Evolutionary conservation across 257 asterid genomes (phyloP).

Genomic region (Nicotiana tomentosiformis): DNA sequence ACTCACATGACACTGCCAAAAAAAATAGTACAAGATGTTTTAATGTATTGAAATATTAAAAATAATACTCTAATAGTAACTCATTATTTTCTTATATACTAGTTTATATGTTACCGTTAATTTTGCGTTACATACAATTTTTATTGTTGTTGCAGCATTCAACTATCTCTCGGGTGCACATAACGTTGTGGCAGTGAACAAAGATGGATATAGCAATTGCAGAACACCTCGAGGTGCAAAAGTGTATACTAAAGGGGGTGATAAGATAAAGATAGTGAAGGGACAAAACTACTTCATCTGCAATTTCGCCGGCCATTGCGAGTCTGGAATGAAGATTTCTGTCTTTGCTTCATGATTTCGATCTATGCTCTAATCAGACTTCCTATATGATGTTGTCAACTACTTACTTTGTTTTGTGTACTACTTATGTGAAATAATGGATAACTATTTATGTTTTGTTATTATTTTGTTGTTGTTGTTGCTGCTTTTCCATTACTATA

Average conservation of each 20-base stretch:
- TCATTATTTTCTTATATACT: too few relatives aligned
- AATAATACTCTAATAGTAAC: too few relatives aligned
- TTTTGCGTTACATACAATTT: too few relatives aligned
- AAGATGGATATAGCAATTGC: constrained; percentile 16
- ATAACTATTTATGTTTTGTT: too few relatives aligned
- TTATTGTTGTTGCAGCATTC: constrained; percentile 22
- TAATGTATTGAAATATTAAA: not conserved
- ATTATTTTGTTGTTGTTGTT: too few relatives aligned
- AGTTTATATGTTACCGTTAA: too few relatives aligned
- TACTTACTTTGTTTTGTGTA: too few relatives aligned
- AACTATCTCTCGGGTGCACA: constrained; percentile 18
- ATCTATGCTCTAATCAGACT: too few relatives aligned
- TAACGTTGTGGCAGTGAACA: constrained; percentile 35
- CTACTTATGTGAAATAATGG: too few relatives aligned
- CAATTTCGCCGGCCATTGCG: constrained; percentile 43
- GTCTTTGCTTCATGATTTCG: constrained; percentile 14
- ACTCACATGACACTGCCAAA: not conserved
- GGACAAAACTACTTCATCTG: constrained; percentile 67
- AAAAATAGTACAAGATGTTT: not conserved
- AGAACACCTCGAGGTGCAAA: constrained; percentile 16
- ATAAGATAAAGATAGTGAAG: constrained; percentile 39
- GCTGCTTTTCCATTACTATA: too few relatives aligned
- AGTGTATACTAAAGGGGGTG: constrained; percentile 34
- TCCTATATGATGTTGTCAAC: too few relatives aligned
- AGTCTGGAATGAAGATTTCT: constrained; percentile 60